Evolutionary conservation across 169 alveolate genomes (phyloP), one percentile per base, ranked within the genome.

Genomic region (Theileria equi): DNA sequence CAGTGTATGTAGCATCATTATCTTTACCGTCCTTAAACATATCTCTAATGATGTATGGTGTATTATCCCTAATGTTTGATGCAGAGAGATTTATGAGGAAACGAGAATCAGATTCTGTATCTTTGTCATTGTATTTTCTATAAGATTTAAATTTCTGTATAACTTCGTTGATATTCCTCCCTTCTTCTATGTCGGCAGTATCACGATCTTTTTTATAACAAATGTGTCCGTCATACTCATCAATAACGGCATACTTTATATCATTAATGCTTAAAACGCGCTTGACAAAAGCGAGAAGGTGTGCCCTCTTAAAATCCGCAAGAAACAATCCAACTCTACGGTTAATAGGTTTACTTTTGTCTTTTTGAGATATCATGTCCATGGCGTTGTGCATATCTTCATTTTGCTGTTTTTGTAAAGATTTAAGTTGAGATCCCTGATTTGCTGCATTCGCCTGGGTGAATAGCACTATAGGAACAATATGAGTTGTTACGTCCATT

Each of bases 171-270:
- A 11, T n/a, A 11, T 36, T n/a, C n/a, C n/a, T n/a, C n/a, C n/a
- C n/a, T 10, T 13, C 0, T 8, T 17, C 57, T 2, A 4, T 23
- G 8, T 44, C 6, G 0, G 1, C 65, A 6, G 63, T 8, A 4
- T 40, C n/a, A 2, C 48, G 19, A 3, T 38, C 31, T n/a, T 58
- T 57, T 49, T 23, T 65, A 25, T 47, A 25, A 13, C 50, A 55
- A 10, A 70, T 64, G 57, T 55, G 50, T 17, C 81, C 48, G 47
- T 70, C 81, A 52, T 70, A 70, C 54, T 70, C 81, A 36, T 70
- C 81, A 3, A 70, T 32, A 0, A 70, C 72, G 48, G 62, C 36
- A 72, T 70, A 70, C 54, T 52, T 70, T 25, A 49, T 43, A 21
- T 57, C 43, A 19, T 55, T 34, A 16, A 59, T 10, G 52, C 49